Base-by-base conservation (phyloP, 768 basidiomycete genomes). In the Tremella fuciformis region DNA sequence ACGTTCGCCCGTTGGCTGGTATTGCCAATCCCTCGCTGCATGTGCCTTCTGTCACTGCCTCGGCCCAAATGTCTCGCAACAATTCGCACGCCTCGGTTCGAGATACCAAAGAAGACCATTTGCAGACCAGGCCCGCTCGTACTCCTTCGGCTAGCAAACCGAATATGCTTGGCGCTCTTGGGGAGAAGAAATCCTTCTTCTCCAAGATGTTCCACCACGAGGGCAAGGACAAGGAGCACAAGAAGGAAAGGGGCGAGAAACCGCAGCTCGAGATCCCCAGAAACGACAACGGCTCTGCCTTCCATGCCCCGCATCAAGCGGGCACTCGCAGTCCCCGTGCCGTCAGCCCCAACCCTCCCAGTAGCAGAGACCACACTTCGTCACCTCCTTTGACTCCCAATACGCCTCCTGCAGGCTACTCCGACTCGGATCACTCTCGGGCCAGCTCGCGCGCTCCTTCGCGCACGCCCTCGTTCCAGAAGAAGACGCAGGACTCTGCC, bases 151-250 rank as follows among this genome's bases (percentile, higher is more conserved):
- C 55, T 9, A 51, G 24, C 46, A 74, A 74, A 39, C 73, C 76
- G 7, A 53, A 58, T 13, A 73, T 74, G 64, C 58, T 74, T 15
- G 67, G 64, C 29, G 60, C 57, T 24, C 58, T 60, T 13, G 73
- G 67, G 13, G 68, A 66, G 49, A 75, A 76, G 70, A 74, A 75
- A 60, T 62, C 59, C 9, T 73, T 77, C 62, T 71, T 77, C 38
- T 73, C 74, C 49, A 71, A 69, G 50, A 76, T 76, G 73, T 70
- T 76, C 57, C 75, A 76, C 50, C 59, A 62, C 22, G 64, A 64
- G 13, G 39, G 34, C 11, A 68, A 60, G 49, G 59, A 60, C 15
- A 59, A 64, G 37, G 53, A 63, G 8, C 48, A 59, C 21, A 58
- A 65, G 53, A 26, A 60, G 11, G 56, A 60, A 24, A 48, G 60